phyloP scores from a whole-genome alignment of 2,329 filamentous ascomycete species.

The Fusarium sp. region DNA sequence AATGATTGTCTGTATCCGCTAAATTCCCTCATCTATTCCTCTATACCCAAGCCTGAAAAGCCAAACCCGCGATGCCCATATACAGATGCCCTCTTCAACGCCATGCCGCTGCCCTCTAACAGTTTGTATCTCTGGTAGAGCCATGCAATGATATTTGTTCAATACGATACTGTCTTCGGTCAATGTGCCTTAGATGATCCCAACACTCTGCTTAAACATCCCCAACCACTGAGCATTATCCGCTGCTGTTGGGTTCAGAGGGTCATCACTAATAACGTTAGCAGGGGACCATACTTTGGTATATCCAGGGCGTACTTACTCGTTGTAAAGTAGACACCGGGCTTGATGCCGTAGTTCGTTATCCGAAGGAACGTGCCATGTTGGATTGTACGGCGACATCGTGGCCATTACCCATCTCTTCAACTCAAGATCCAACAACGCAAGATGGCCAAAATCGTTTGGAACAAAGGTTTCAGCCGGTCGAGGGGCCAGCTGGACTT shows the following conservation, averaged over 20 bases:
- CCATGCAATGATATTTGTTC: too few relatives aligned
- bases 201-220: slow-evolving; percentile 63
- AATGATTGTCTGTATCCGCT: too few relatives aligned
- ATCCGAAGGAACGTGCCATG: slow-evolving; percentile 48
- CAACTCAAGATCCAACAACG: slow-evolving; percentile 40
- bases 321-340: slow-evolving; percentile 47
- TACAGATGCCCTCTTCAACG: too few relatives aligned
- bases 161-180: too few relatives aligned
- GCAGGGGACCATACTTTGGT: neutral
- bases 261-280: slow-evolving; percentile 57
- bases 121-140: too few relatives aligned
- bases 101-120: too few relatives aligned
- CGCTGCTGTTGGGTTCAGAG: slow-evolving; percentile 66
- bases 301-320: slow-evolving; percentile 27
- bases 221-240: slow-evolving; percentile 66
- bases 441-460: slow-evolving; percentile 43
- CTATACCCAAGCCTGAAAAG: too few relatives aligned
- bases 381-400: slow-evolving; percentile 48
- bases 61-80: too few relatives aligned
- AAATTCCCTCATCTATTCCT: too few relatives aligned
- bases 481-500: slow-evolving; percentile 9
- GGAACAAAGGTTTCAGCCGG: slow-evolving; percentile 31
- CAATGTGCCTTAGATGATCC: slow-evolving; percentile 46
- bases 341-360: slow-evolving; percentile 49
- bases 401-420: slow-evolving; percentile 42